phyloP scores from a whole-genome alignment of 768 basidiomycete genomes.

The Tricholoma flavovirens region DNA sequence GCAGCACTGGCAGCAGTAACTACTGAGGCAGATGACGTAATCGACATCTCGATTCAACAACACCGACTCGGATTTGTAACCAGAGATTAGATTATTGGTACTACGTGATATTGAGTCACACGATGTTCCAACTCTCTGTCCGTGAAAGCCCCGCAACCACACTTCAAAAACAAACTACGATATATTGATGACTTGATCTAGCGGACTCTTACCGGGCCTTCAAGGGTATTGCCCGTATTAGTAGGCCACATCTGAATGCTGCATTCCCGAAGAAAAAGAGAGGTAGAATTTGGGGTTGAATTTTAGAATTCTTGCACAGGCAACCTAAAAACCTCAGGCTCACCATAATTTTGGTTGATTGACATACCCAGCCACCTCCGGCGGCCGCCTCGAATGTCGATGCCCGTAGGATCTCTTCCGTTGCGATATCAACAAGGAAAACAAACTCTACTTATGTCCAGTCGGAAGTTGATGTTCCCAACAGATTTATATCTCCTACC shows the following conservation, averaged over 20 bases:
- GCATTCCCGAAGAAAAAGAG: slow-evolving; percentile 7
- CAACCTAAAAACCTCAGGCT: not conserved
- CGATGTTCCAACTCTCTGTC: not conserved
- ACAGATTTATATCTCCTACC: slow-evolving; percentile 24
- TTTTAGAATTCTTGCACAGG: slow-evolving; percentile 3
- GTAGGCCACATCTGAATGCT: slow-evolving; percentile 4
- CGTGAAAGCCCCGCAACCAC: slow-evolving; percentile 27
- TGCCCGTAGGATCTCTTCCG: slow-evolving; percentile 14
- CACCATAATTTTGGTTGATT: not conserved
- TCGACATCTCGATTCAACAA: no score
- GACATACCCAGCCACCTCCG: slow-evolving; percentile 16
- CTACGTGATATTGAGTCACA: no score
- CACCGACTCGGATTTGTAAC: no score
- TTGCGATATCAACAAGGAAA: slow-evolving; percentile 21
- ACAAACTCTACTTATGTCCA: slow-evolving; percentile 17
- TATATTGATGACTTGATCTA: slow-evolving; percentile 17
- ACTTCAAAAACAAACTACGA: slow-evolving; percentile 36
- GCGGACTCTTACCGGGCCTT: slow-evolving; percentile 25
- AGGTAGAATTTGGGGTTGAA: not conserved
- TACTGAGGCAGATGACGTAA: not conserved
- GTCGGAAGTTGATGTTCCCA: not conserved
- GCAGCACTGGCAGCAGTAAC: not conserved
- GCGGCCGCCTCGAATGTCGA: slow-evolving; percentile 12
- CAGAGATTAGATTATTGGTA: no score
- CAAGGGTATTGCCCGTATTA: slow-evolving; percentile 4